Evolutionary conservation across 805 yeast genomes (phyloP), one percentile per base, ranked within the genome.

Genomic region (Candida namnaoensis): DNA sequence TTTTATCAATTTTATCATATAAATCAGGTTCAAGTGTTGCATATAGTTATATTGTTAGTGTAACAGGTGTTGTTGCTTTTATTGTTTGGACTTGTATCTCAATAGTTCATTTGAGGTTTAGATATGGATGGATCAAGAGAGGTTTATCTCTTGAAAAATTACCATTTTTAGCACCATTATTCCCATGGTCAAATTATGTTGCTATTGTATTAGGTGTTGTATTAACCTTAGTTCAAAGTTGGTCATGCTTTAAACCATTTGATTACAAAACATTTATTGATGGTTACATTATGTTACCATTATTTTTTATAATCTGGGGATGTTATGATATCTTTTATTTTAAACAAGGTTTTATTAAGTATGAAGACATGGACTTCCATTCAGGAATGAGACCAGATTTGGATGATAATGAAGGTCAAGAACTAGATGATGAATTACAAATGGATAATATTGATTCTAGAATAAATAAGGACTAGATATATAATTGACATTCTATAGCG

Each of bases 11-110:
- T 60, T 62, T 82, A 57, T 76, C 76, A 5, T 55, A 62, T 37
- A 69, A 78, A 6, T 56, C 65, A 19, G 66, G 74, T 41, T 83
- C 84, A 43, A 56, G 61, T 26, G 66, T 70, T 6, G 88, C 81
- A 15, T 83, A 82, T 62, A 61, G 69, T 48, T 83, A 88, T 86
- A 68, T 83, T 43, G 66, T 82, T 48, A 81, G 79, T 56, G 81
- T 83, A 49, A 72, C 85, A 13, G 84, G 85, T 38, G 82, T 82
- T 37, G 79, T 87, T 11, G 88, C 90, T 36, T 74, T 82, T 50
- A 76, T 82, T 46, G 69, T 84, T 24, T 81, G 90, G 90, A 71
- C 76, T 28, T 71, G 76, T 54, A 80, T 82, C 45, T 69, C 79
- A 28, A 60, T 72, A 32, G 65, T 80, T 7, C 88, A 82, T 60